A percentile compares a stretch with the other conserved stretches of the same genome.
Conservation (phyloP, 352 stramenopile genomes). For the Globisporangium nodosum region DNA sequence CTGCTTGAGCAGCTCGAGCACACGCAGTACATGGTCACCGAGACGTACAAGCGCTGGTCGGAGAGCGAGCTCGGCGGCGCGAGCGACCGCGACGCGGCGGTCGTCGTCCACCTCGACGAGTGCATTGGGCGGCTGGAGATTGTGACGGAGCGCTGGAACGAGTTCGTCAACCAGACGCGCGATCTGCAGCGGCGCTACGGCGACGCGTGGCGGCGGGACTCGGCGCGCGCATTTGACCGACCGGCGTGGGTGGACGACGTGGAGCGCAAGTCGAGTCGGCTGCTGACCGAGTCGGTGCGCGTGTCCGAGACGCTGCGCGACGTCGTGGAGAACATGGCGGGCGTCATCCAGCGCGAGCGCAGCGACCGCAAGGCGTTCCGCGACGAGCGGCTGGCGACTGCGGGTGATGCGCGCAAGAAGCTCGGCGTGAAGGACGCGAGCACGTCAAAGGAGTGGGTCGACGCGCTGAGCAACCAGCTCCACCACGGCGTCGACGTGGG, state of each 20-base stretch:
- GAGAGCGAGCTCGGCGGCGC: slow-evolving; percentile 39
- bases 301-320: slow-evolving; percentile 49
- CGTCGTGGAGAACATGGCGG: slow-evolving; percentile 41
- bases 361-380: slow-evolving; percentile 30
- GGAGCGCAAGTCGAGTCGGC: slow-evolving; percentile 43
- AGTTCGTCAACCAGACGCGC: slow-evolving; percentile 47
- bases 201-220: slow-evolving; percentile 31
- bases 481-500: background rate
- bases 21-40: slow-evolving; percentile 73
- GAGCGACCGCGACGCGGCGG: slow-evolving; percentile 10
- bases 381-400: slow-evolving; percentile 16
- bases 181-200: slow-evolving; percentile 47
- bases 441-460: background rate
- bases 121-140: slow-evolving; percentile 49
- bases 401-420: background rate
- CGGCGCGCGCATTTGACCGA: slow-evolving; percentile 22
- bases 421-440: slow-evolving; percentile 18
- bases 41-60: slow-evolving; percentile 70
- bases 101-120: slow-evolving; percentile 49
- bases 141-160: slow-evolving; percentile 44
- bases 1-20: slow-evolving; percentile 68
- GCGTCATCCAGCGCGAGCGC: slow-evolving; percentile 35
- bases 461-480: slow-evolving; percentile 4
- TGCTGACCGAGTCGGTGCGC: slow-evolving; percentile 49
- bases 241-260: slow-evolving; percentile 53